phyloP scores from a whole-genome alignment of 352 stramenopile species.

The Globisporangium middletonii region DNA sequence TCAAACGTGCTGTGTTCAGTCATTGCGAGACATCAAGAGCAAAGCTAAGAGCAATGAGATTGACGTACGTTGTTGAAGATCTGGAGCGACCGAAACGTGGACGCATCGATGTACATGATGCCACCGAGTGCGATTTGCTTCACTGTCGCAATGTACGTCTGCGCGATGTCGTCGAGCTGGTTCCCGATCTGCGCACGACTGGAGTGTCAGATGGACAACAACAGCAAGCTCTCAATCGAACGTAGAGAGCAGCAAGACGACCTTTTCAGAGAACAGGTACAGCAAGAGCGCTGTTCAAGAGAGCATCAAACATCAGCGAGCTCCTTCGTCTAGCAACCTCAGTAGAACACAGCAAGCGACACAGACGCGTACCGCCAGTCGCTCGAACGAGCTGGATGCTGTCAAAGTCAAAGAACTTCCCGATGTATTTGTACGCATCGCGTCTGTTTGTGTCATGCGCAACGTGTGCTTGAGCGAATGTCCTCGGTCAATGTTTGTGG shows the following conservation, averaged over 20 bases:
- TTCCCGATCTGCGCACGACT: conserved; percentile 60
- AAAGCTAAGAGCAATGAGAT: background rate
- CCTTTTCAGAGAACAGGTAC: conserved; percentile 67
- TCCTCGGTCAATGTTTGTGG: background rate
- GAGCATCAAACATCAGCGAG: conserved; percentile 1
- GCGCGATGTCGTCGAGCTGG: conserved; percentile 55
- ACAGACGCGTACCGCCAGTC: conserved; percentile 43
- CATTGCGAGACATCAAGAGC: background rate
- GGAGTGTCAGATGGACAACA: background rate
- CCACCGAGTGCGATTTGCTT: conserved; percentile 65
- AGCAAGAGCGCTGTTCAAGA: conserved; percentile 48
- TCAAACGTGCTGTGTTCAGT: background rate
- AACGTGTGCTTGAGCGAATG: background rate
- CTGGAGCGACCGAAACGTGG: conserved; percentile 66
- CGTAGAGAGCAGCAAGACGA: conserved; percentile 9
- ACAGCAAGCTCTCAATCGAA: background rate
- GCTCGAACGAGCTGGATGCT: conserved; percentile 67
- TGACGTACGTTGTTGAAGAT: conserved; percentile 70
- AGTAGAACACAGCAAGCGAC: background rate
- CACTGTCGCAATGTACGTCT: conserved; percentile 50
- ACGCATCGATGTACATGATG: conserved; percentile 77
- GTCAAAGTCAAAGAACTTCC: conserved; percentile 81
- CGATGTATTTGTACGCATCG: conserved; percentile 57
- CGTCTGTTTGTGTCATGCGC: conserved; percentile 19
- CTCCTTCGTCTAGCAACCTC: background rate